Evolutionary conservation across 257 asterid genomes (phyloP).

Genomic region (Buddleja alternifolia): DNA sequence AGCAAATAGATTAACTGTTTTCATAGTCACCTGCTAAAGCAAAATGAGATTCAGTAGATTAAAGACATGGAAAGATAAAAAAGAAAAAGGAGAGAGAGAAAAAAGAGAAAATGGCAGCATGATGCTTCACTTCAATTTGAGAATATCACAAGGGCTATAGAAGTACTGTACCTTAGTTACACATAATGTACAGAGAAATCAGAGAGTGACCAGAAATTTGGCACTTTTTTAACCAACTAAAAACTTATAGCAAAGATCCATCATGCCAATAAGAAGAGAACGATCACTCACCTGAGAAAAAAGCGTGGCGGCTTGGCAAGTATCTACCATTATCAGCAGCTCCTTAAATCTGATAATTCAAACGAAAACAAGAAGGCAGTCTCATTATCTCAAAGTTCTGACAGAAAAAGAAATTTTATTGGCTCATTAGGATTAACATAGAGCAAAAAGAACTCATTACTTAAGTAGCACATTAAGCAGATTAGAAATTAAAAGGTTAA

Average conservation of each 20-base stretch:
- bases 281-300: conserved; percentile 75
- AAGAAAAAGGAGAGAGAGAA: not conserved
- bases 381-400: conserved; percentile 16
- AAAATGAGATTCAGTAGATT: not conserved
- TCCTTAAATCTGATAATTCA: conserved; percentile 79
- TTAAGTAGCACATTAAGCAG: not conserved
- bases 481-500: not conserved
- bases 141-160: not conserved
- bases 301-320: conserved; percentile 99
- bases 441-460: not conserved
- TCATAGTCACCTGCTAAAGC: not conserved
- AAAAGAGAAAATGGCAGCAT: not conserved
- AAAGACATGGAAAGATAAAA: conserved; percentile 14
- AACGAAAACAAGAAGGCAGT: conserved; percentile 30
- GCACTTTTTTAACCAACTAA: not conserved
- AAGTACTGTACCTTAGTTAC: not conserved
- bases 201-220: not conserved
- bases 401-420: conserved; percentile 4
- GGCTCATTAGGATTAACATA: conserved; percentile 16
- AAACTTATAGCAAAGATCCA: conserved; percentile 6
- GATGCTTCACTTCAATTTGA: not conserved
- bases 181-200: not conserved
- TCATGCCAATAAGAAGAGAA: conserved; percentile 15
- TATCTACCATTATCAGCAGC: conserved; percentile 96
- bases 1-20: not conserved